phyloP scores from a whole-genome alignment of 495 filamentous ascomycete genomes.

The Penicillium argentinense region DNA sequence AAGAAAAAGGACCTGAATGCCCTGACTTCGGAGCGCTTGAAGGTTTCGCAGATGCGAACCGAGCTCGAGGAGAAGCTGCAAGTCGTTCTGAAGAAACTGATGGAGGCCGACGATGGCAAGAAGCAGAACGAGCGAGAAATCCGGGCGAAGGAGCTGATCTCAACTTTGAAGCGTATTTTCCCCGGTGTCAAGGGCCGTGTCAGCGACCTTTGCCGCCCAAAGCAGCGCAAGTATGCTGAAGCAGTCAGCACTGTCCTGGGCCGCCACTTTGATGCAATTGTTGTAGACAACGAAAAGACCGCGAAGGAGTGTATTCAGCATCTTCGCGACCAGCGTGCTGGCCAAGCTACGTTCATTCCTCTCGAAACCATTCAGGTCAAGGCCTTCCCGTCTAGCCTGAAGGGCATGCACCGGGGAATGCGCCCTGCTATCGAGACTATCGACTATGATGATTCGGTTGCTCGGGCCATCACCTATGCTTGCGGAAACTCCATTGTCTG shows the following conservation, averaged over 20 bases:
- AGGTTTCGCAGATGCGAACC: constrained; percentile 73
- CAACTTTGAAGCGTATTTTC: constrained; percentile 84
- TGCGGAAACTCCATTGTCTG: constrained; percentile 97
- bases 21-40: constrained; percentile 78
- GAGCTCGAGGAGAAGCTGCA: constrained; percentile 90
- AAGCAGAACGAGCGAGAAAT: constrained; percentile 81
- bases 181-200: constrained; percentile 88
- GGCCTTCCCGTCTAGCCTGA: constrained; percentile 81
- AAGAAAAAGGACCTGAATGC: constrained; percentile 92
- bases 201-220: constrained; percentile 90
- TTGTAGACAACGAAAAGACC: constrained; percentile 95
- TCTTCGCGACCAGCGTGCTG: constrained; percentile 81
- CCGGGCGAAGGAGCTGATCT: constrained; percentile 73
- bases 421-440: constrained; percentile 95
- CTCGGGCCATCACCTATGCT: constrained; percentile 90
- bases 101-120: constrained; percentile 78
- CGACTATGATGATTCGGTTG: constrained; percentile 82
- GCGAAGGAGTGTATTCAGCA: constrained; percentile 94
- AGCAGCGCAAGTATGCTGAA: constrained; percentile 92
- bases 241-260: constrained; percentile 92
- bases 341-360: constrained; percentile 88
- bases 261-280: constrained; percentile 86
- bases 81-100: constrained; percentile 72
- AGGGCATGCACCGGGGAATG: constrained; percentile 81
- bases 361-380: constrained; percentile 96